Percentiles rank a stretch among this genome's conserved stretches.
Conservation (phyloP, 2,329 filamentous ascomycete species). For the Penicillium sp. region DNA sequence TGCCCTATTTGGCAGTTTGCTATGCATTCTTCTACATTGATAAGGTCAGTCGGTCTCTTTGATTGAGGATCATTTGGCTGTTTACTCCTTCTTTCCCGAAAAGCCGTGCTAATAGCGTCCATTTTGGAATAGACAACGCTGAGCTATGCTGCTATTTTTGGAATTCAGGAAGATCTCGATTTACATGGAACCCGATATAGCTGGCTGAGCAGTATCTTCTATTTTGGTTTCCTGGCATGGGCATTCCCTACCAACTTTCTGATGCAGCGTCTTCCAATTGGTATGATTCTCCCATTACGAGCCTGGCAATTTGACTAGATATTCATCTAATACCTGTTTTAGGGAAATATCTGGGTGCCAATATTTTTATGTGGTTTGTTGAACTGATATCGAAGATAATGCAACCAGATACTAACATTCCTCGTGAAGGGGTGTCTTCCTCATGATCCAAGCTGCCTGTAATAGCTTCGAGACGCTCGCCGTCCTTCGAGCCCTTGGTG, state of each 20-base stretch:
- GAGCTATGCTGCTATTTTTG: conserved; percentile 65
- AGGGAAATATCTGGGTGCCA: conserved; percentile 56
- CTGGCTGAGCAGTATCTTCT: conserved; percentile 57
- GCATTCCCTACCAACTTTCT: conserved; percentile 57
- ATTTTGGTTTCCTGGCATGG: conserved; percentile 57
- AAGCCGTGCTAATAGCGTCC: neutral
- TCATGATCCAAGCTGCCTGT: conserved; percentile 56
- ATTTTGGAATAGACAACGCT: conserved; percentile 50
- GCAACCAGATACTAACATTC: neutral
- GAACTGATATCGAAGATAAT: neutral
- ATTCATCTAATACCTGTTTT: neutral
- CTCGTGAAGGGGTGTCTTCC: conserved; percentile 45
- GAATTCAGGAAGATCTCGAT: conserved; percentile 58
- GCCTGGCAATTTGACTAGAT: neutral
- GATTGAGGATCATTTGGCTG: neutral
- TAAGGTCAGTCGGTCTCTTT: conserved; percentile 29
- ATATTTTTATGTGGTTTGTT: conserved; percentile 57
- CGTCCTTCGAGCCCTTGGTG: conserved; percentile 57
- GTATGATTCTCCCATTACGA: conserved; percentile 21
- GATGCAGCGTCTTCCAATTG: conserved; percentile 54
- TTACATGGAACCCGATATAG: conserved; percentile 60
- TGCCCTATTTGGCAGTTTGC: conserved; percentile 57
- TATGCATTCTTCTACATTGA: conserved; percentile 56
- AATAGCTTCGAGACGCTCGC: conserved; percentile 57
- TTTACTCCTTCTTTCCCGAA: neutral